Percentiles rank a stretch among this genome's conserved stretches.
These are phyloP conservation scores for Scutellaria galericulata DNA, from an alignment of 257 asterid genomes.

Conservation along the genomic window DNA sequence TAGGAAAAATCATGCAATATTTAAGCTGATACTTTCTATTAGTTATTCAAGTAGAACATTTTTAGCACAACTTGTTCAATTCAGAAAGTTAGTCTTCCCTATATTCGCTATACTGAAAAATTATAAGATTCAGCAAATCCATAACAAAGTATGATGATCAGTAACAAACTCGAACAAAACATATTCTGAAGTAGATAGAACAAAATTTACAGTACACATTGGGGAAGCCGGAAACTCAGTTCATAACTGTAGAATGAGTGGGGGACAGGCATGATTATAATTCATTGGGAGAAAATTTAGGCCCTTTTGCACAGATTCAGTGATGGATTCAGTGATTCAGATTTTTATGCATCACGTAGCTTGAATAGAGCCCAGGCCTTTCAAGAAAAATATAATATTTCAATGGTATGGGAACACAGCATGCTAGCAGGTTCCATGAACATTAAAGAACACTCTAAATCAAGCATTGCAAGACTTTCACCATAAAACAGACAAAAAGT, in stretches of 20 bases:
- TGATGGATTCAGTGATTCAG: neutral
- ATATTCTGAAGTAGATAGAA: neutral
- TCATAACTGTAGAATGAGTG: neutral
- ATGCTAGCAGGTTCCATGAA: neutral
- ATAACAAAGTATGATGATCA: neutral
- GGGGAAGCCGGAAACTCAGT: slow-evolving; percentile 12
- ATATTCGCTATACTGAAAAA: neutral
- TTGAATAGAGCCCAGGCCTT: neutral
- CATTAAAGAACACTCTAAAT: neutral
- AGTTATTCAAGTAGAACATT: slow-evolving; percentile 1
- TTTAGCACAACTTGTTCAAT: neutral
- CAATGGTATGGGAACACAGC: slow-evolving; percentile 3
- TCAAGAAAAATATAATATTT: slow-evolving; percentile 12
- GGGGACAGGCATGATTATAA: neutral
- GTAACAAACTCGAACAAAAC: no score
- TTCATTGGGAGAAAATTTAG: neutral
- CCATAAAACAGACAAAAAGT: neutral
- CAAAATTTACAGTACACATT: neutral
- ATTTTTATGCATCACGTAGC: slow-evolving; percentile 1
- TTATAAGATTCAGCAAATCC: neutral
- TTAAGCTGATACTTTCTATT: neutral
- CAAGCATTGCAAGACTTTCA: neutral
- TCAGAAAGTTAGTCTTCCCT: neutral
- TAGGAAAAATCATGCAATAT: neutral
- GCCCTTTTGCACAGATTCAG: neutral